Evolutionary conservation across 2,329 filamentous ascomycete genomes (phyloP), one percentile per base, ranked within the genome.

Genomic region (Nothopassalora personata): DNA sequence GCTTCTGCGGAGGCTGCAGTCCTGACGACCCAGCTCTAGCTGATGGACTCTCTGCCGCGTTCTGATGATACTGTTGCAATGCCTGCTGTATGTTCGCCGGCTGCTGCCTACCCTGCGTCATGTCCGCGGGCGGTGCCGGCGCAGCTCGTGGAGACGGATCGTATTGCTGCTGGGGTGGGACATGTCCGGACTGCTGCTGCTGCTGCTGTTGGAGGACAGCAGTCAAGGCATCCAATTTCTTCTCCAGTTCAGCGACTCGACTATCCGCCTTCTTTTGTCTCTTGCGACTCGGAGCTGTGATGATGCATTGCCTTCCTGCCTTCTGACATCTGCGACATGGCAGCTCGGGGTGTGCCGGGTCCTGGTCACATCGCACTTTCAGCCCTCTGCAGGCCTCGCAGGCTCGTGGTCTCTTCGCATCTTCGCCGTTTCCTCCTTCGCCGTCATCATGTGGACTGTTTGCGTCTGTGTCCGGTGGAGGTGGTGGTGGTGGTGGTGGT

Each of bases 191-290:
- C 47, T 67, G 65, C 46, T 71, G 66, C 47, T 67, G 65, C 46
- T 71, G 66, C 62, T 77, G 75, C 31, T 88, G 85, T 49, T 90
- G 86, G 64, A 96, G 72, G 36, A 86, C 91, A 6, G 90, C 89
- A 7, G 90, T 96, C 71, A 96, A 73, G 8, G 88, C 89, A 77
- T 96, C 91, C 64, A 96, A 93, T 78, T 95, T 95, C 79, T 88
- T 91, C 79, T 96, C 91, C 54, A 97, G 80, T 77, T 96, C 91
- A 8, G 91, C 88, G 11, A 97, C 91, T 54, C 91, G 83, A 65
- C 86, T 93, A 72, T 96, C 92, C 56, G 90, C 91, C 80, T 96
- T 96, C 79, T 93, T 96, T 77, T 93, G 90, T 48, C 91, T 82
- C 76, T 95, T 96, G 45, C 90, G 76, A 13, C 80, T 85, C 0